Base-by-base conservation (phyloP, 805 yeast species). In the Spathaspora passalidarum region DNA sequence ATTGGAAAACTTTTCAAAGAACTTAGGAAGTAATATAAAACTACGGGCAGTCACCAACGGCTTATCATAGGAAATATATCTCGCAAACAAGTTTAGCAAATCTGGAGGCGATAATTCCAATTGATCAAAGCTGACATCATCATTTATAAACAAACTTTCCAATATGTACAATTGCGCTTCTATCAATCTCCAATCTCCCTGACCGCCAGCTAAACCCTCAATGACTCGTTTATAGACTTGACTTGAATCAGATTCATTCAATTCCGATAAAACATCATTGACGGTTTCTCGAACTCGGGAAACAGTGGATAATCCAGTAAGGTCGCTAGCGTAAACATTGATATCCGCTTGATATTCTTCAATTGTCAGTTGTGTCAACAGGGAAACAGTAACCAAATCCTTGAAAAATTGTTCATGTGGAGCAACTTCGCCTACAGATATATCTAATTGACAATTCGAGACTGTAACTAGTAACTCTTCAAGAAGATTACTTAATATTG, bases 291-390 rank as follows among this genome's bases (percentile, higher is more conserved):
- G 76, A 1, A 83, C 76, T 2, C 76, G 62, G 0, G 52, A 38
- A 4, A 76, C 78, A 0, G 82, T 66, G 0, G 83, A 66, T 25
- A 90, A 72, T 1, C 89, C 96, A 1, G 88, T 73, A 46, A 87
- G 90, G 29, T 80, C 84, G 2, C 90, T 78, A 5, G 88, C 86
- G 60, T 80, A 89, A 2, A 62, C 64, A 56, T 90, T 88, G 56
- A 81, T 77, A 57, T 90, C 91, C 2, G 66, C 69, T 3, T 63
- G 60, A 73, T 84, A 87, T 4, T 73, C 75, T 29, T 71, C 76
- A 23, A 67, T 61, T 0, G 68, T 62, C 4, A 69, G 74, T 1
- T 55, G 47, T 1, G 84, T 73, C 10, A 83, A 55, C 9, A 62
- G 56, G 5, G 81, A 61, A 7, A 78, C 60, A 2, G 54, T 52